phyloP scores from a whole-genome alignment of 1,284 basidiomycete genomes.

The Trichosporon coremiiforme region DNA sequence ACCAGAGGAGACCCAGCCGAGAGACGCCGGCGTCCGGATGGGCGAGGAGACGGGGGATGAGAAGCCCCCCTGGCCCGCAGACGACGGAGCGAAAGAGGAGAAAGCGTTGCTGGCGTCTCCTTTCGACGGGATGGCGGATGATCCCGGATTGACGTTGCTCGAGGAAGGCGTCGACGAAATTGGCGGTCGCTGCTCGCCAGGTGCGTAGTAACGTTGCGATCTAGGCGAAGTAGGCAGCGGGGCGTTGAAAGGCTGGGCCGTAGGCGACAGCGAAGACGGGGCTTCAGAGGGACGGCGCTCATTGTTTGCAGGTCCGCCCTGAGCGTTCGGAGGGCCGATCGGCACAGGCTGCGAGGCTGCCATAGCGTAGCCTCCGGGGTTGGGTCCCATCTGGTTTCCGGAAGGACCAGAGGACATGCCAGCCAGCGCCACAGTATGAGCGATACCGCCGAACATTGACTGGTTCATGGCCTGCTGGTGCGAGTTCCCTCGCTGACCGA shows the following conservation, averaged over 20 bases:
- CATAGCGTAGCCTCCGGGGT: constrained; percentile 22
- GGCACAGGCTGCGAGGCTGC: constrained; percentile 29
- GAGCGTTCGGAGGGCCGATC: constrained; percentile 26
- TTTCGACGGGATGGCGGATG: constrained; percentile 18
- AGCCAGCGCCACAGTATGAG: constrained; percentile 51
- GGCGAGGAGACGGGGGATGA: constrained; percentile 47
- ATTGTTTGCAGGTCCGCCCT: constrained; percentile 5
- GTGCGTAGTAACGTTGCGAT: constrained; percentile 40
- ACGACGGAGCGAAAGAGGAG: constrained; percentile 29
- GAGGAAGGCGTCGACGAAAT: constrained; percentile 18
- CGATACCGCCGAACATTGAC: constrained; percentile 48
- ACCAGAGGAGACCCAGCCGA: constrained; percentile 43
- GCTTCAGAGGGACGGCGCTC: constrained; percentile 26
- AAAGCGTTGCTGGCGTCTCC: constrained; percentile 21
- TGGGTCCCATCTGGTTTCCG: constrained; percentile 22
- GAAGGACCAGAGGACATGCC: constrained; percentile 41
- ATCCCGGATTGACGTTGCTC: constrained; percentile 4
- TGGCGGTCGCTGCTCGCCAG: constrained; percentile 11
- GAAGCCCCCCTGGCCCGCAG: constrained; percentile 32
- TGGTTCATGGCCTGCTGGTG: constrained; percentile 44
- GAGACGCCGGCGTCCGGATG: constrained; percentile 45
- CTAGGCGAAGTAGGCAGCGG: constrained; percentile 46
- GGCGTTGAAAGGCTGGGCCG: constrained; percentile 50
- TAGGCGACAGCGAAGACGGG: constrained; percentile 47
- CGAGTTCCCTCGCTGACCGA: constrained; percentile 62